phyloP scores from a whole-genome alignment of 306 rosid species.

The Corylus americana region DNA sequence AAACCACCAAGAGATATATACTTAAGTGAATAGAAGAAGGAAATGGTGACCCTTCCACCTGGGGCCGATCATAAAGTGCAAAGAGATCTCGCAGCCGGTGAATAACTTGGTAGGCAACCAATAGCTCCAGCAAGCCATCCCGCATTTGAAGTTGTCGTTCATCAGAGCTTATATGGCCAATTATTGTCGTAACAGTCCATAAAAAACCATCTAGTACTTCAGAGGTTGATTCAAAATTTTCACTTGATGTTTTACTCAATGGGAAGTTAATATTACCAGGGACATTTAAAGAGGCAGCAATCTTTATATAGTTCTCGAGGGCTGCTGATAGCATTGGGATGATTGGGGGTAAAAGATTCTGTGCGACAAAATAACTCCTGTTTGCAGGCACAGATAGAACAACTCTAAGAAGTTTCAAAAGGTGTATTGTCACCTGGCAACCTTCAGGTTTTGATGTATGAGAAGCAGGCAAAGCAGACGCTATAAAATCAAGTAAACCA shows the following conservation, averaged over 20 bases:
- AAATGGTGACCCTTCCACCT: constrained; percentile 92
- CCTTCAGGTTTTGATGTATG: constrained; percentile 98
- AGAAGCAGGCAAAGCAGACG: constrained; percentile 97
- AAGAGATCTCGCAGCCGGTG: constrained; percentile 92
- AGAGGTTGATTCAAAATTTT: constrained; percentile 78
- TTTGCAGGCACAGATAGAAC: constrained; percentile 79
- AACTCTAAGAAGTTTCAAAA: constrained; percentile 78
- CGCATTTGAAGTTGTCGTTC: constrained; percentile 93
- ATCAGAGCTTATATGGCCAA: constrained; percentile 76
- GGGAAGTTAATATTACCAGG: constrained; percentile 60
- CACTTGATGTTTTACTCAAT: constrained; percentile 76
- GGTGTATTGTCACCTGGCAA: constrained; percentile 83
- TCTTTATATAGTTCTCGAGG: constrained; percentile 92
- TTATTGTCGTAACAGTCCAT: constrained; percentile 74
- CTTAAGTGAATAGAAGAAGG: constrained; percentile 85
- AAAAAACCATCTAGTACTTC: constrained; percentile 85
- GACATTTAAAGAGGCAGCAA: constrained; percentile 80
- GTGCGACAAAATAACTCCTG: constrained; percentile 85
- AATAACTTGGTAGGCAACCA: constrained; percentile 86
- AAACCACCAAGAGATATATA: constrained; percentile 73
- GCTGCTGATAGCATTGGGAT: constrained; percentile 97
- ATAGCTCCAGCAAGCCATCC: constrained; percentile 86
- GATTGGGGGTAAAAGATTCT: constrained; percentile 90
- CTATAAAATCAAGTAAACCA: constrained; percentile 94
- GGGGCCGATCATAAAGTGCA: constrained; percentile 98